Base-by-base conservation (phyloP, 2,329 filamentous ascomycete species). In the Cryphonectria carpinicola region DNA sequence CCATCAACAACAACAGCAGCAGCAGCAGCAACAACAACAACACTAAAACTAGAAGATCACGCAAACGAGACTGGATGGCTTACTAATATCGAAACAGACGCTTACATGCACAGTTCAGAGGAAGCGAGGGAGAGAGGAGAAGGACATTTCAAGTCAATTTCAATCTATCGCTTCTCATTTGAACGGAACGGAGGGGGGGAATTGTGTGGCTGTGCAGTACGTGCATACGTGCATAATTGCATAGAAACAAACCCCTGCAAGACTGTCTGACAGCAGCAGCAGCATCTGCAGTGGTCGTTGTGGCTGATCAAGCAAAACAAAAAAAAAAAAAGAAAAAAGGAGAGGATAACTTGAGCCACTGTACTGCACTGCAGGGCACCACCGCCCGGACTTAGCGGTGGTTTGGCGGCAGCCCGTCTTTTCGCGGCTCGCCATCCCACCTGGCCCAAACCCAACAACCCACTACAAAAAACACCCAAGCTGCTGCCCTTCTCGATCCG, bases 401-500 rank as follows among this genome's bases (percentile, higher is more conserved):
- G 54, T 66, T 71, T 60, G 19, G 37, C 37, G 63, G 54, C 43
- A 66, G 67, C 46, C 67, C 63, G 46, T 39, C 46, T 43, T 39
- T 49, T 49, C 11, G 61, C 64, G 56, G 65, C 61, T 70, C 65
- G 61, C 56, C 56, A 67, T 70, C 54, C 54, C 54, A 32, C 54
- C 54, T 58, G 28, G 8, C 25, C 25, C 25, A 39, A 32, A 60
- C 11, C 43, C 69, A 62, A 54, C 63, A 65, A 65, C 60, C 54
- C 79, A 75, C 78, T 58, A 58, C 54, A 58, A 58, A 56, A 58
- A 22, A n/a, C 46, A 49, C 46, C 7, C 46, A 49, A 58, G 54
- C 54, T 58, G 54, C 28, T 58, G 54, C 54, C 79, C 19, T 80
- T 80, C 65, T 77, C 75, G 28, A 67, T 79, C 67, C 76, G 76